These are phyloP conservation scores for Globisporangium perplexum DNA, from an alignment of 352 stramenopile genomes.

Conservation along the genomic window DNA sequence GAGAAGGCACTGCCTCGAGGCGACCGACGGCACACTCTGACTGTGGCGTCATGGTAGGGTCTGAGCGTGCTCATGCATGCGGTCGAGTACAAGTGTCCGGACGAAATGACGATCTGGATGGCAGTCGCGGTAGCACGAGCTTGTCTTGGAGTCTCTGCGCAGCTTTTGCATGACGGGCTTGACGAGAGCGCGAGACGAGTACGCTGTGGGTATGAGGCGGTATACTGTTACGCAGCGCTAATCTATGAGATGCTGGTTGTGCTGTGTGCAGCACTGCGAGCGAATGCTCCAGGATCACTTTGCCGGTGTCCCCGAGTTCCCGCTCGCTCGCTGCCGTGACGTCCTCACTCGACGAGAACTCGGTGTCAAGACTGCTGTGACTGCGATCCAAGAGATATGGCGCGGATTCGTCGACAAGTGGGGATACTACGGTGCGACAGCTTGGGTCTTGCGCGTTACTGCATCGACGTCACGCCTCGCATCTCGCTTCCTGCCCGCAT, in stretches of 20 bases:
- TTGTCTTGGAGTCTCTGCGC: slow-evolving; percentile 17
- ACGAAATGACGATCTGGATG: slow-evolving; percentile 51
- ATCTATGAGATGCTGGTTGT: background rate
- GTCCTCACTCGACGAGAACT: slow-evolving; percentile 9
- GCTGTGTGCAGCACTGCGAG: slow-evolving; percentile 31
- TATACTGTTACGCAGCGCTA: background rate
- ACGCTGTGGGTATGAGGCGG: background rate
- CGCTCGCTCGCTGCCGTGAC: slow-evolving; percentile 28
- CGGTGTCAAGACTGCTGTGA: slow-evolving; percentile 12
- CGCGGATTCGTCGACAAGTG: slow-evolving; percentile 49
- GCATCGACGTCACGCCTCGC: background rate
- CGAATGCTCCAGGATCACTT: slow-evolving; percentile 46
- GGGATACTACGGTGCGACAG: slow-evolving; percentile 42
- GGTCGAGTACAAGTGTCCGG: slow-evolving; percentile 27
- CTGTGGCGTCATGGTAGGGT: too few relatives aligned
- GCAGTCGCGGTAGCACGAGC: slow-evolving; percentile 35
- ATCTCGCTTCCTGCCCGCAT: too few relatives aligned
- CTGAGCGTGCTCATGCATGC: slow-evolving; percentile 36
- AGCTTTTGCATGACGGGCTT: slow-evolving; percentile 29
- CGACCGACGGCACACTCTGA: too few relatives aligned
- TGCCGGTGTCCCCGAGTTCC: slow-evolving; percentile 58
- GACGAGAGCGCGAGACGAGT: slow-evolving; percentile 53
- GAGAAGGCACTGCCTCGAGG: too few relatives aligned
- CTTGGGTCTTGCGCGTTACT: background rate
- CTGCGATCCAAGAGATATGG: slow-evolving; percentile 33